Conservation (phyloP, 2,329 filamentous ascomycete species). For the Aspergillus sp. region DNA sequence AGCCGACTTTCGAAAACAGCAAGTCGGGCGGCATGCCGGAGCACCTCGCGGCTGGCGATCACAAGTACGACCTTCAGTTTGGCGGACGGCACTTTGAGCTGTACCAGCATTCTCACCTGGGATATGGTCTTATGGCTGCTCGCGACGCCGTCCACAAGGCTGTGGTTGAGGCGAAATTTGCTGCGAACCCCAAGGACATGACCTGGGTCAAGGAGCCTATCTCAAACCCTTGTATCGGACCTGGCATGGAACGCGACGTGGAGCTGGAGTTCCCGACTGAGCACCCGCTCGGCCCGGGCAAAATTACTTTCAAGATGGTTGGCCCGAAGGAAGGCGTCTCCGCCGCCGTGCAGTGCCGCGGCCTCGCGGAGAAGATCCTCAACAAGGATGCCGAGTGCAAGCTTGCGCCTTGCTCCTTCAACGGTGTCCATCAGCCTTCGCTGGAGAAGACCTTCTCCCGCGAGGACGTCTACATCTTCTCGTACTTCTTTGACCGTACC, state of each 20-base stretch:
- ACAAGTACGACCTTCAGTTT: constrained; percentile 91
- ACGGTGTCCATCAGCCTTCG: constrained; percentile 90
- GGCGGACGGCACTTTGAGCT: constrained; percentile 87
- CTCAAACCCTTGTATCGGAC: constrained; percentile 80
- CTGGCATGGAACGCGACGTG: constrained; percentile 73
- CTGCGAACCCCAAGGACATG: constrained; percentile 58
- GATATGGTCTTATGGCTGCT: constrained; percentile 94
- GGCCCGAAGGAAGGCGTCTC: constrained; percentile 69
- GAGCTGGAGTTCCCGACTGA: constrained; percentile 67
- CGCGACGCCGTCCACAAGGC: constrained; percentile 79
- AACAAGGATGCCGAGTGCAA: constrained; percentile 80
- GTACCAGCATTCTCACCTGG: constrained; percentile 97
- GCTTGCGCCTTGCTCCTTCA: constrained; percentile 94
- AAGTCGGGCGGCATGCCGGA: constrained; percentile 77
- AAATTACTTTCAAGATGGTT: constrained; percentile 77
- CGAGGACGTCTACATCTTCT: constrained; percentile 95
- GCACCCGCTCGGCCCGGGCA: constrained; percentile 61
- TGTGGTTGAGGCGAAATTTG: constrained; percentile 70
- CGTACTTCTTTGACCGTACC: constrained; percentile 96
- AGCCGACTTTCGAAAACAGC: constrained; percentile 82
- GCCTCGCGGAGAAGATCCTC: constrained; percentile 84
- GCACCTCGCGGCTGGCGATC: constrained; percentile 81
- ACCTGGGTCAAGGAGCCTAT: constrained; percentile 71
- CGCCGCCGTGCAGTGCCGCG: constrained; percentile 78
- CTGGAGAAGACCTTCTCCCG: constrained; percentile 86